These are phyloP conservation scores for Dothideomycetes sp. DNA, from an alignment of 2,329 filamentous ascomycete genomes.

Conservation along the genomic window DNA sequence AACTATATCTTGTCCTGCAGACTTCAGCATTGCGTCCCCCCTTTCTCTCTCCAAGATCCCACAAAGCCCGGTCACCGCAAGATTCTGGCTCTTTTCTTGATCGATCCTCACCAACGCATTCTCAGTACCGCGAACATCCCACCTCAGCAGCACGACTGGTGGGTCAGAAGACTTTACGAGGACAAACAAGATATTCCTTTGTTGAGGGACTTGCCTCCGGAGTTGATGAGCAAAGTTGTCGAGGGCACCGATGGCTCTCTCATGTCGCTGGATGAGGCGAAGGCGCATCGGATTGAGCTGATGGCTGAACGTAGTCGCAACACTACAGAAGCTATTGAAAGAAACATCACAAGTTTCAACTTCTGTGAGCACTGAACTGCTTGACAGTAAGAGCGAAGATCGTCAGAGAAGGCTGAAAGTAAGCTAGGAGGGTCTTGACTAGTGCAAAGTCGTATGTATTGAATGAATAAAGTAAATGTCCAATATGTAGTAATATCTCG, in stretches of 20 bases:
- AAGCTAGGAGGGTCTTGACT: no score
- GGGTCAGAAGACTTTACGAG: constrained; percentile 16
- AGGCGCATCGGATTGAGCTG: constrained; percentile 20
- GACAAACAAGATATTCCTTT: constrained; percentile 3
- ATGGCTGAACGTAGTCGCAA: constrained; percentile 24
- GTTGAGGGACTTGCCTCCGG: constrained; percentile 19
- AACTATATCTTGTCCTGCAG: no score
- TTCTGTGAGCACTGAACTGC: constrained; percentile 28
- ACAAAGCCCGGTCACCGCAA: constrained; percentile 47
- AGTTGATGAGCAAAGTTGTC: constrained; percentile 23
- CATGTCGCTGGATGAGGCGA: constrained; percentile 22
- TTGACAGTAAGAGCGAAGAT: no score
- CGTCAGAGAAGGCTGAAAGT: no score
- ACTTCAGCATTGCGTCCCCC: constrained; percentile 42
- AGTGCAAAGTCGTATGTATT: no score
- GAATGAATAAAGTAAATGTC: no score
- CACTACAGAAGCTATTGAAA: constrained; percentile 13
- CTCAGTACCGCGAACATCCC: constrained; percentile 43
- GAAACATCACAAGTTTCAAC: constrained; percentile 18
- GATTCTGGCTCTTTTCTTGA: constrained; percentile 48
- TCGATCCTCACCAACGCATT: constrained; percentile 45
- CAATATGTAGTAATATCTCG: no score
- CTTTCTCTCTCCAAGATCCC: constrained; percentile 41
- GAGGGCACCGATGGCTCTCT: constrained; percentile 22
- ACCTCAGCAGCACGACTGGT: constrained; percentile 41